Evolutionary conservation across 1,139 yeast genomes (phyloP).

Genomic region (Hansenula anomala): DNA sequence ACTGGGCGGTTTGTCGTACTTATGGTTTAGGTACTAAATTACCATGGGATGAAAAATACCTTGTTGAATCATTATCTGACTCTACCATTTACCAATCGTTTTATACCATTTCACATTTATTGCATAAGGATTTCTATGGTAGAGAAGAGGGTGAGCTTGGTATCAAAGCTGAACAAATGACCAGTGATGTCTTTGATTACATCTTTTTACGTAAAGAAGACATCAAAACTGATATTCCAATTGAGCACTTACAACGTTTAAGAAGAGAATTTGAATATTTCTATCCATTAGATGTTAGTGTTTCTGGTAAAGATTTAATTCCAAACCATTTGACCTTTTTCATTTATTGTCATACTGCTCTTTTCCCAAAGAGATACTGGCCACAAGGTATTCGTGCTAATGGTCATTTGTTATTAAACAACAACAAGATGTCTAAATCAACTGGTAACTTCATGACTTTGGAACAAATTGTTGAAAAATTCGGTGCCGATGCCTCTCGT

Average conservation of each 20-base stretch:
- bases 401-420: slow-evolving; percentile 92
- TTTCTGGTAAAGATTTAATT: slow-evolving; percentile 95
- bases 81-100: slow-evolving; percentile 96
- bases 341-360: slow-evolving; percentile 87
- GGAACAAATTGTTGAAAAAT: slow-evolving; percentile 77
- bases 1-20: slow-evolving; percentile 98
- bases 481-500: slow-evolving; percentile 97
- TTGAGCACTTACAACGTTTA: slow-evolving; percentile 61
- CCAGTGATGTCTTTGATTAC: slow-evolving; percentile 91
- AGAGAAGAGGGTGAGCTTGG: slow-evolving; percentile 63
- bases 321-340: slow-evolving; percentile 97
- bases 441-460: slow-evolving; percentile 97
- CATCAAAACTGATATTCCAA: slow-evolving; percentile 56
- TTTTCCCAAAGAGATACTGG: slow-evolving; percentile 90
- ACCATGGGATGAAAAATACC: slow-evolving; percentile 95
- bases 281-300: slow-evolving; percentile 86
- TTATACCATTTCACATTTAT: slow-evolving; percentile 83
- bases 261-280: slow-evolving; percentile 95
- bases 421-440: slow-evolving; percentile 96
- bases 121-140: slow-evolving; percentile 88
- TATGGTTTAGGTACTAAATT: slow-evolving; percentile 93
- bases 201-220: slow-evolving; percentile 72
- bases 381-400: slow-evolving; percentile 92
- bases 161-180: slow-evolving; percentile 79
- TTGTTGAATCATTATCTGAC: slow-evolving; percentile 93